phyloP scores from a whole-genome alignment of 2,329 filamentous ascomycete genomes.

The Xylariaceae sp. region DNA sequence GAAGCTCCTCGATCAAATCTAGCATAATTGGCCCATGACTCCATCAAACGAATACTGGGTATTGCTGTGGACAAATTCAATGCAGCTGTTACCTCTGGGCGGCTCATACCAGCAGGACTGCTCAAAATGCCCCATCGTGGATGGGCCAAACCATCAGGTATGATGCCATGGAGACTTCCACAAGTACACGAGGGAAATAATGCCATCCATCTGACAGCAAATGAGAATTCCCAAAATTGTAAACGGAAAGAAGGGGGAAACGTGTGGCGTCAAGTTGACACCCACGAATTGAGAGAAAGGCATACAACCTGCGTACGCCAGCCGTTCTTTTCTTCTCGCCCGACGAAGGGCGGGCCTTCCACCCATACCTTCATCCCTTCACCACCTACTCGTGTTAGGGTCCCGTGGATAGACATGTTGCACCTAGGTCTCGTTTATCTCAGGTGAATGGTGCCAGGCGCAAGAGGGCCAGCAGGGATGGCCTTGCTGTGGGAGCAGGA shows the following conservation, averaged over 20 bases:
- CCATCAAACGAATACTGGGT: not conserved
- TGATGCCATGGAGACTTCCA: not conserved
- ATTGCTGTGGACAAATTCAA: not conserved
- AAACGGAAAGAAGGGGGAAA: not conserved
- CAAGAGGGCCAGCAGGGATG: not conserved
- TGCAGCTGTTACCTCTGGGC: not conserved
- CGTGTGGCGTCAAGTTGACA: not conserved
- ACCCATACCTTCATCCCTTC: not conserved
- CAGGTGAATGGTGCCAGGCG: not conserved
- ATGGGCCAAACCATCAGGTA: not conserved
- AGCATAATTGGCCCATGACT: slow-evolving; percentile 16
- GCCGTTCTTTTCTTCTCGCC: not conserved
- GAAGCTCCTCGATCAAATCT: slow-evolving; percentile 76
- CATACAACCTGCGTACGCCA: not conserved
- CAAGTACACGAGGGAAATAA: not conserved
- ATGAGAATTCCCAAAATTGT: not conserved
- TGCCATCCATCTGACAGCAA: not conserved
- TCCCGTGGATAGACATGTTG: not conserved
- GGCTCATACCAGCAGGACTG: not conserved
- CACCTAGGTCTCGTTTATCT: not conserved
- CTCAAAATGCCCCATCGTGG: not conserved
- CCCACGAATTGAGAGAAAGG: not conserved
- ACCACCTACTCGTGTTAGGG: not conserved
- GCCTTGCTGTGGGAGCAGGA: not conserved
- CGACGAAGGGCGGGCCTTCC: not conserved